phyloP scores from a whole-genome alignment of 192 early-diverging fungal genomes.

The Mortierella alpina region DNA sequence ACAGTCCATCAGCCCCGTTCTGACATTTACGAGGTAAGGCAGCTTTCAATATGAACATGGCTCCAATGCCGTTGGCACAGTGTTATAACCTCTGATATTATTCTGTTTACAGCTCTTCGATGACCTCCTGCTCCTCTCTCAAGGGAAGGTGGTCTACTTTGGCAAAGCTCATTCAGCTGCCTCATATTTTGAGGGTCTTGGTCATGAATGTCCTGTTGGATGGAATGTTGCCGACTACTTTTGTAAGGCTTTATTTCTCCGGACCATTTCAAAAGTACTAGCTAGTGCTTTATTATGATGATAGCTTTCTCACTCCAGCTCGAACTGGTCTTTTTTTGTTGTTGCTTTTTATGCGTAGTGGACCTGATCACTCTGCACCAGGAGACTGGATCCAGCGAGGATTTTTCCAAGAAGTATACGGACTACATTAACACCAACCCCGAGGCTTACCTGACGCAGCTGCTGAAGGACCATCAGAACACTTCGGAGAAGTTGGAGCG shows the following conservation, averaged over 20 bases:
- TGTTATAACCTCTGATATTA: slow-evolving; percentile 25
- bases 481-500: slow-evolving; percentile 28
- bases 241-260: slow-evolving; percentile 61
- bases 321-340: background rate
- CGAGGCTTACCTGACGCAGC: slow-evolving; percentile 25
- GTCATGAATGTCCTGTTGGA: slow-evolving; percentile 87
- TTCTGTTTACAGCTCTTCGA: slow-evolving; percentile 64
- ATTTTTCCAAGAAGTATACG: slow-evolving; percentile 33
- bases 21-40: slow-evolving; percentile 70
- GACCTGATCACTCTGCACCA: slow-evolving; percentile 30
- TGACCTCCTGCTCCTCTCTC: slow-evolving; percentile 72
- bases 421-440: slow-evolving; percentile 23
- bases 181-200: slow-evolving; percentile 82
- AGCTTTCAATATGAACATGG: no score
- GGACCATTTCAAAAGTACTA: background rate
- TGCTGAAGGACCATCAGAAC: slow-evolving; percentile 18
- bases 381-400: slow-evolving; percentile 4
- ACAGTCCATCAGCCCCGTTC: slow-evolving; percentile 97
- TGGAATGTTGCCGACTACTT: slow-evolving; percentile 95
- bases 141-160: slow-evolving; percentile 78
- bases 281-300: background rate
- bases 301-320: background rate
- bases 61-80: background rate
- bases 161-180: slow-evolving; percentile 72
- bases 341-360: slow-evolving; percentile 1